A percentile compares a stretch with the other conserved stretches of the same genome.
Conservation (phyloP, 805 yeast species). For the Babjeviella inositovora region DNA sequence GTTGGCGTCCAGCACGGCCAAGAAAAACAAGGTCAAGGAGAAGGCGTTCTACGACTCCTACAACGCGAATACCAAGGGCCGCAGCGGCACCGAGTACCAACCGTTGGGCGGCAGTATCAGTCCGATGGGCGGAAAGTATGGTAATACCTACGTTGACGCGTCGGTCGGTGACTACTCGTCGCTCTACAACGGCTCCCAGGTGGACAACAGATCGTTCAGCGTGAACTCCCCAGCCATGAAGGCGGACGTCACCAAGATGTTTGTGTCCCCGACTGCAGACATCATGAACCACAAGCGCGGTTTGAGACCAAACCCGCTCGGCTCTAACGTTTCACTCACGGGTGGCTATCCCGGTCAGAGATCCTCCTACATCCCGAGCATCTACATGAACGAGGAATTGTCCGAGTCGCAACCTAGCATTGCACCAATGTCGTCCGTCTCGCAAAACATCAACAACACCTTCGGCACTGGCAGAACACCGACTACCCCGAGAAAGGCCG, state of each 20-base stretch:
- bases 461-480: slow-evolving; percentile 2
- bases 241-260: slow-evolving; percentile 29
- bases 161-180: slow-evolving; percentile 4
- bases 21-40: slow-evolving; percentile 15
- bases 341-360: too few relatives aligned
- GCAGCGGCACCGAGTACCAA: too few relatives aligned
- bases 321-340: too few relatives aligned
- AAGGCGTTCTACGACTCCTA: slow-evolving; percentile 5
- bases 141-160: too few relatives aligned
- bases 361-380: slow-evolving; percentile 14
- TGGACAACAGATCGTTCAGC: slow-evolving; percentile 3
- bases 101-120: too few relatives aligned
- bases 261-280: slow-evolving; percentile 71
- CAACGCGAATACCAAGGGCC: too few relatives aligned
- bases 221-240: slow-evolving; percentile 1
- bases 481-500: slow-evolving; percentile 1
- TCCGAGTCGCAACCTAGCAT: slow-evolving; percentile 15
- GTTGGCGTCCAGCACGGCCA: slow-evolving; percentile 34
- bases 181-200: slow-evolving; percentile 4
- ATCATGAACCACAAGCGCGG: slow-evolving; percentile 33
- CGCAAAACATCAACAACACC: slow-evolving; percentile 3
- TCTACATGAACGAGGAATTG: slow-evolving; percentile 20
- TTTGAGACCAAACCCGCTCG: slow-evolving; percentile 9
- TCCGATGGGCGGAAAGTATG: too few relatives aligned
- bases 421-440: slow-evolving; percentile 3